Evolutionary conservation across 2,329 filamentous ascomycete species (phyloP), one percentile per base, ranked within the genome.

Genomic region (Aspergillus jensenii): DNA sequence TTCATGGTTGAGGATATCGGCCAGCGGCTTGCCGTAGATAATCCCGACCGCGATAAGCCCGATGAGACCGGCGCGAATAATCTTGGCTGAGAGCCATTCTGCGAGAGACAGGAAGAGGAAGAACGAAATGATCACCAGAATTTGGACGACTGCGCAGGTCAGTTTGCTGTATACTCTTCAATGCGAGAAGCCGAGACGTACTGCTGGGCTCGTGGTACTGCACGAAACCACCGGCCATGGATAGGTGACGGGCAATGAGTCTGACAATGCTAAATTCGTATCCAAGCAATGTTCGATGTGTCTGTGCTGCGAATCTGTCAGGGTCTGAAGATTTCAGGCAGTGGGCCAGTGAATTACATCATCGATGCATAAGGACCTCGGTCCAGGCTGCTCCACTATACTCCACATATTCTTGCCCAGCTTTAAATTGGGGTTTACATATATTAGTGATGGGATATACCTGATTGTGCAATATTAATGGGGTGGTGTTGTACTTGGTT

Each of bases 1-100:
- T 21, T 71, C 60, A 5, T 65, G 39, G 4, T 72, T 62, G n/a
- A 81, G 66, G 45, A 81, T 78, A 62, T 80, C 73, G n/a, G 72
- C 78, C 19, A 80, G 59, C 2, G 78, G 79, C 31, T 70, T 61
- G 39, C 79, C 79, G 51, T 80, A 81, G 17, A 81, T 71, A 35
- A 81, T 75, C 2, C 79, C 79, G 8, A 81, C 75, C 2, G 77
- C 66, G 55, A 81, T 80, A 45, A 78, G 78, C 4, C 79, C 79
- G 40, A 81, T 77, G 21, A 81, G 75, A 2, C 78, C 78, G 6
- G 78, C 78, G 9, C 73, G 74, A 45, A 80, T 68, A 33, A 78
- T 58, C 61, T 75, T 75, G 19, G 74, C 70, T 2, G 76, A 76
- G 0, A 75, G 21, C 73, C 74, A 79, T 71, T 76, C 73, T 15